These are phyloP conservation scores for Eutrema heterophyllum DNA, from an alignment of 345 rosid species.

Conservation along the genomic window DNA sequence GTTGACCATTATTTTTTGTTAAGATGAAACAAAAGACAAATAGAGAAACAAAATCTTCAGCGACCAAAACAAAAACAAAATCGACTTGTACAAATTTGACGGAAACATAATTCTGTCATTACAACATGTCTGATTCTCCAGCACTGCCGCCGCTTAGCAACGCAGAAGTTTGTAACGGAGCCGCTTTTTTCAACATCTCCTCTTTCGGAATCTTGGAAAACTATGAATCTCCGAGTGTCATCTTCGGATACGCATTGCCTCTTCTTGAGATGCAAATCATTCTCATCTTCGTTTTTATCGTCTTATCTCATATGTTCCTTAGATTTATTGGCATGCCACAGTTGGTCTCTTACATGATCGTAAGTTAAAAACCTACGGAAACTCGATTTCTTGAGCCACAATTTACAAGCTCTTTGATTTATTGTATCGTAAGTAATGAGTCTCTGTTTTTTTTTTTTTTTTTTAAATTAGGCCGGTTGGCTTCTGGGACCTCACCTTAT, in stretches of 20 bases:
- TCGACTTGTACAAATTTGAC: background rate
- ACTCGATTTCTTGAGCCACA: background rate
- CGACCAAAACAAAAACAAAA: background rate
- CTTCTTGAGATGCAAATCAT: slow-evolving; percentile 27
- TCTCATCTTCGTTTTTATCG: slow-evolving; percentile 12
- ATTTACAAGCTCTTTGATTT: background rate
- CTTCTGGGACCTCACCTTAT: slow-evolving; percentile 20
- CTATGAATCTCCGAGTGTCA: background rate
- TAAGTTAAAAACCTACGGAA: slow-evolving; percentile 1
- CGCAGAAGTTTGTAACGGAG: slow-evolving; percentile 7
- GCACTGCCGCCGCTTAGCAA: background rate
- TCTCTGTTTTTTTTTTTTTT: background rate
- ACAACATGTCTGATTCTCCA: background rate
- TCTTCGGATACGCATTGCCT: slow-evolving; percentile 30
- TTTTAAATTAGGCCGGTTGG: slow-evolving; percentile 15
- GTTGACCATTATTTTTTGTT: background rate
- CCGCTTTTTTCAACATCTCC: slow-evolving; percentile 14
- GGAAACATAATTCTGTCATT: background rate
- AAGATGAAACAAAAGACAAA: background rate
- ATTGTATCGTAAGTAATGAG: background rate
- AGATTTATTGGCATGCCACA: slow-evolving; percentile 21
- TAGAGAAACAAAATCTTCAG: background rate
- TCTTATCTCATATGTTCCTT: slow-evolving; percentile 17
- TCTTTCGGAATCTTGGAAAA: slow-evolving; percentile 20
- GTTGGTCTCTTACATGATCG: slow-evolving; percentile 29